Evolutionary conservation across 257 asterid species (phyloP).

Genomic region (Thymus quinquecostatus): DNA sequence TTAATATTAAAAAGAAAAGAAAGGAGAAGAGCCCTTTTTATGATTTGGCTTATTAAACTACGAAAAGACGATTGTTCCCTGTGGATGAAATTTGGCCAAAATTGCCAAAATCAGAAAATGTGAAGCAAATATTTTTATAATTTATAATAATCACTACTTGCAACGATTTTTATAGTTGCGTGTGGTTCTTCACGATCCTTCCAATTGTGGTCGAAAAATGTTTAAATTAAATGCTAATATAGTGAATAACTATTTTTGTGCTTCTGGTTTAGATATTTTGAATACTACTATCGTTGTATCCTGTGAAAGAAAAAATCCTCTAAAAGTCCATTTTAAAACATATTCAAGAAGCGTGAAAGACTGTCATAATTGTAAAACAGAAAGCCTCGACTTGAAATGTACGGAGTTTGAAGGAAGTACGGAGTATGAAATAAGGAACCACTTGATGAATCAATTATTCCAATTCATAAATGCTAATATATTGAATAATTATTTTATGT

Average conservation of each 20-base stretch:
- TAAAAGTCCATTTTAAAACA: no score
- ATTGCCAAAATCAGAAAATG: background rate
- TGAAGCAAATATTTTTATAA: background rate
- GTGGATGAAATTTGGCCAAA: slow-evolving; percentile 24
- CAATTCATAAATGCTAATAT: background rate
- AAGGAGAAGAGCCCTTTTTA: background rate
- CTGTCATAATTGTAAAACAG: no score
- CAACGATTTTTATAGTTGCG: background rate
- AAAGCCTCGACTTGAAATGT: no score
- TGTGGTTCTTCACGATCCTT: background rate
- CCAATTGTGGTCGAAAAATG: background rate
- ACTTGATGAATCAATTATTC: no score
- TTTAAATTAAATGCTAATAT: slow-evolving; percentile 9
- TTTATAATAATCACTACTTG: slow-evolving; percentile 1
- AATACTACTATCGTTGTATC: background rate
- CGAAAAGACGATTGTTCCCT: slow-evolving; percentile 27
- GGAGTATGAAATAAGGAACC: no score
- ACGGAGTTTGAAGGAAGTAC: no score
- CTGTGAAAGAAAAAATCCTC: no score
- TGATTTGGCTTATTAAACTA: slow-evolving; percentile 20
- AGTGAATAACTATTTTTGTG: background rate
- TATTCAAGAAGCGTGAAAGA: no score
- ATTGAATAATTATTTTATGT: background rate
- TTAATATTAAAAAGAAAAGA: background rate
- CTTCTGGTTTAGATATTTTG: background rate